phyloP scores from a whole-genome alignment of 2,329 filamentous ascomycete species.

The Colletotrichum lupini region DNA sequence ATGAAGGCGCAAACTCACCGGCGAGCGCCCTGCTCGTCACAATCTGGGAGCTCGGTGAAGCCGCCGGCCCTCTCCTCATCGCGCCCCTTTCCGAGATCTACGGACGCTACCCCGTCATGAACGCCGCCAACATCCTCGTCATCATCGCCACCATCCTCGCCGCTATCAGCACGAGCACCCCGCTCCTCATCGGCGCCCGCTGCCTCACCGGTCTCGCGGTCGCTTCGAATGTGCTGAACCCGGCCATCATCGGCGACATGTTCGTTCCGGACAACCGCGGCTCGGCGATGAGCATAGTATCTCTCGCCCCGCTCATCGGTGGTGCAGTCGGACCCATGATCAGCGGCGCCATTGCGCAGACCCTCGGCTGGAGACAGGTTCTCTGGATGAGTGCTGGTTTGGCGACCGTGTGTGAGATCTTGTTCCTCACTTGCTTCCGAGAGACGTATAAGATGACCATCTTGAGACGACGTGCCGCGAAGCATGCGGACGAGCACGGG shows the following conservation, averaged over 20 bases:
- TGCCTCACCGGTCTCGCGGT: constrained; percentile 71
- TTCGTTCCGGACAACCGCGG: constrained; percentile 68
- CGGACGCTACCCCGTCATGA: constrained; percentile 66
- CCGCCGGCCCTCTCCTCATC: constrained; percentile 68
- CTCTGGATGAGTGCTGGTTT: constrained; percentile 62
- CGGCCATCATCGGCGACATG: constrained; percentile 73
- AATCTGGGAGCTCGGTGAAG: constrained; percentile 76
- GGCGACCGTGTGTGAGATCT: constrained; percentile 59
- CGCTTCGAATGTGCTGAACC: constrained; percentile 71
- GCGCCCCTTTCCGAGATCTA: constrained; percentile 72
- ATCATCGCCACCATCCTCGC: constrained; percentile 58
- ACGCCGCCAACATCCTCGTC: constrained; percentile 63
- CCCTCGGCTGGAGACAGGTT: constrained; percentile 64
- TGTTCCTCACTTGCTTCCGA: constrained; percentile 62
- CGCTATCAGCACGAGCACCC: constrained; percentile 57
- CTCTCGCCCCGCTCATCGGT: constrained; percentile 67
- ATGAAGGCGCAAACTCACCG: constrained; percentile 52
- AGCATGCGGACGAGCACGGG: constrained; percentile 44
- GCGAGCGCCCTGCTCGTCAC: constrained; percentile 73
- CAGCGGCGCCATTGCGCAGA: constrained; percentile 64
- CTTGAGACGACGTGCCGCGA: constrained; percentile 54
- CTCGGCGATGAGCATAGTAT: constrained; percentile 66
- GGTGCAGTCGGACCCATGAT: constrained; percentile 68
- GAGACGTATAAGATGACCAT: constrained; percentile 73
- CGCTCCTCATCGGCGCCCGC: constrained; percentile 63